Evolutionary conservation across 768 basidiomycete species (phyloP), one percentile per base, ranked within the genome.

Genomic region (Lactifluus volemus): DNA sequence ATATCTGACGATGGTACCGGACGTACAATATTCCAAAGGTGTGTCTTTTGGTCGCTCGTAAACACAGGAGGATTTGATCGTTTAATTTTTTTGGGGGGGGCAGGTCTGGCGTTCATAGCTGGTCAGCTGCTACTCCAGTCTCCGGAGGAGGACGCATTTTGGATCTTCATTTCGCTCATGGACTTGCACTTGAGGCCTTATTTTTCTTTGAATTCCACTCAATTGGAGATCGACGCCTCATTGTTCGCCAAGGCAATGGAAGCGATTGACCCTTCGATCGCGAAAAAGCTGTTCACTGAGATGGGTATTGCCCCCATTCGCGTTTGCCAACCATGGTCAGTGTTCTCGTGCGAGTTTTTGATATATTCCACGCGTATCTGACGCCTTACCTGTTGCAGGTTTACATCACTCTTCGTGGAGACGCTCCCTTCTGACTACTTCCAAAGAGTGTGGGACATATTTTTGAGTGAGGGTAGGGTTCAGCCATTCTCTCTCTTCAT

Each of bases 161-260:
- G 90, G 90, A 92, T 88, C 19, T 92, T 92, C 69, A 79, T 89
- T 1, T 89, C 89, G 3, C 74, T 92, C 64, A 93, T 93, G 90
- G 89, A 92, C 65, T 80, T 81, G 1, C 84, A 91, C 65, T 75
- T 92, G n/a, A 85, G 90, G 1, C 76, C 84, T 0, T 91, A 91
- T 70, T 93, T 90, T 69, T 81, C 85, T 41, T 68, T 78, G 3
- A 78, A 73, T 53, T 73, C 78, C 2, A 75, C 78, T 2, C 88
- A 89, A 69, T 74, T 90, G 58, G 89, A 91, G 65, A 84, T 92
- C 8, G 91, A 92, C 61, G 80, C 88, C 0, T 76, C 81, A 3
- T 70, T 93, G 48, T 89, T 92, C 65, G 78, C 78, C 58, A 83
- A 81, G 39, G 85, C 84, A 2, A 72, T 92, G n/a, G 89, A 92